Evolutionary conservation across 1,284 basidiomycete genomes (phyloP).

Genomic region (Hypsizygus ulmarius): DNA sequence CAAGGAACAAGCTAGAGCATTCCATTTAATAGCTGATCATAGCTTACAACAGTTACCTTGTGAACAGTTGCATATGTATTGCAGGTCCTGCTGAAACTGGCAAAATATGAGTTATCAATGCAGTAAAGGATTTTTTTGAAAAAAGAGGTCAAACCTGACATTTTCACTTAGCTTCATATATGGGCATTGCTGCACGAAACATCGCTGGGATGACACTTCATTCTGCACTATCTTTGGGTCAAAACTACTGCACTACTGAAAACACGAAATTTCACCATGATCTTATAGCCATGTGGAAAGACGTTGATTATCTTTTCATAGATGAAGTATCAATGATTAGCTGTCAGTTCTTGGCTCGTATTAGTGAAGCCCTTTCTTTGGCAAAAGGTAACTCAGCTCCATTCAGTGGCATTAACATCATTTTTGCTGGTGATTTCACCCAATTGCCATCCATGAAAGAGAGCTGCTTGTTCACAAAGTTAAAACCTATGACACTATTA

Average conservation of each 20-base stretch:
- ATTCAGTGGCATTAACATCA: conserved; percentile 39
- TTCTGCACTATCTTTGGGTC: conserved; percentile 25
- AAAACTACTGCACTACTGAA: not conserved
- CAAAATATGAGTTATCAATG: conserved; percentile 35
- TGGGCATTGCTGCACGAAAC: conserved; percentile 34
- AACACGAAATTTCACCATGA: conserved; percentile 12
- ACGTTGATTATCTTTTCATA: conserved; percentile 37
- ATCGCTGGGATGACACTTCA: conserved; percentile 37
- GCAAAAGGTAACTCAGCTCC: conserved; percentile 28
- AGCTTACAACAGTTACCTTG: not conserved
- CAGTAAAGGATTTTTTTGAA: conserved; percentile 30
- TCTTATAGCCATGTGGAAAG: conserved; percentile 33
- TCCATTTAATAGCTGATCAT: conserved; percentile 29
- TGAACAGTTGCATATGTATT: conserved; percentile 31
- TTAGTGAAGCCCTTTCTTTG: conserved; percentile 26
- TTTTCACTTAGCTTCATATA: conserved; percentile 31
- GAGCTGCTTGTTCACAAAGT: conserved; percentile 14
- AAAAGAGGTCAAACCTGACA: conserved; percentile 18
- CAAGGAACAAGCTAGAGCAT: conserved; percentile 29
- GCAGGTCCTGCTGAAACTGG: conserved; percentile 37
- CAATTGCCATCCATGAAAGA: conserved; percentile 34
- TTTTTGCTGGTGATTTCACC: conserved; percentile 38
- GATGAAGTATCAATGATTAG: conserved; percentile 44
- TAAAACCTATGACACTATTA: not conserved
- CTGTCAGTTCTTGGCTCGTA: conserved; percentile 25